Evolutionary conservation across 106 monocot genomes (phyloP).

Genomic region (Dioscorea alata): DNA sequence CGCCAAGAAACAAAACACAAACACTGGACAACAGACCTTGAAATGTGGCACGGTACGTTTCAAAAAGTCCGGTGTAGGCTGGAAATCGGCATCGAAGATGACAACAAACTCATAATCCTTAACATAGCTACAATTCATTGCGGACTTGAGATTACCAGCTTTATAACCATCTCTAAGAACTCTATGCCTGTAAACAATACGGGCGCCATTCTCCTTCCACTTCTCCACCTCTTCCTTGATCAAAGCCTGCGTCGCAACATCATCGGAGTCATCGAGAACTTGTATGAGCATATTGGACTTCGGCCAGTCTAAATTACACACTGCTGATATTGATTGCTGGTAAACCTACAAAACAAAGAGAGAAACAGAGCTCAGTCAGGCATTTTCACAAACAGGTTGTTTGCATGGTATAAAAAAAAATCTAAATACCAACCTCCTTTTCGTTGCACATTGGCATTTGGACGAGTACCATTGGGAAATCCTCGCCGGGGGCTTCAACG

Average conservation of each 20-base stretch:
- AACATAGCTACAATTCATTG: constrained; percentile 88
- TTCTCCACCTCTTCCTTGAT: constrained; percentile 86
- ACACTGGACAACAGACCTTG: constrained; percentile 33
- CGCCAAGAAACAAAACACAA: too few relatives aligned
- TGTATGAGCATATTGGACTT: constrained; percentile 66
- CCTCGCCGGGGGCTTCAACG: constrained; percentile 25
- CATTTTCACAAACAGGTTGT: too few relatives aligned
- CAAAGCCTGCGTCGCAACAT: constrained; percentile 42
- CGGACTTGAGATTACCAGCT: constrained; percentile 94
- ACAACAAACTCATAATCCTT: constrained; percentile 94
- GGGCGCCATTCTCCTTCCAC: constrained; percentile 64
- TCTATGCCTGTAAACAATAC: constrained; percentile 75
- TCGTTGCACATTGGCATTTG: constrained; percentile 99
- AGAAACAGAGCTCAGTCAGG: too few relatives aligned
- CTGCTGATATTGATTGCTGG: constrained; percentile 86
- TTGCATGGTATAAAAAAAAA: too few relatives aligned
- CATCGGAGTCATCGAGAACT: constrained; percentile 90
- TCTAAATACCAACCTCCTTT: constrained; percentile 53
- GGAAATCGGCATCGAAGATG: constrained; percentile 96
- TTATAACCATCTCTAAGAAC: constrained; percentile 79
- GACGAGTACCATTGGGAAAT: constrained; percentile 86
- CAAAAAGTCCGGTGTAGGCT: constrained; percentile 75
- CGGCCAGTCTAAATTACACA: constrained; percentile 91
- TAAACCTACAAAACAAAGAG: constrained; percentile 49
- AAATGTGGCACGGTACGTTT: constrained; percentile 87